Evolutionary conservation across 2,329 filamentous ascomycete genomes (phyloP).

Genomic region (Aspergillus ibericus): DNA sequence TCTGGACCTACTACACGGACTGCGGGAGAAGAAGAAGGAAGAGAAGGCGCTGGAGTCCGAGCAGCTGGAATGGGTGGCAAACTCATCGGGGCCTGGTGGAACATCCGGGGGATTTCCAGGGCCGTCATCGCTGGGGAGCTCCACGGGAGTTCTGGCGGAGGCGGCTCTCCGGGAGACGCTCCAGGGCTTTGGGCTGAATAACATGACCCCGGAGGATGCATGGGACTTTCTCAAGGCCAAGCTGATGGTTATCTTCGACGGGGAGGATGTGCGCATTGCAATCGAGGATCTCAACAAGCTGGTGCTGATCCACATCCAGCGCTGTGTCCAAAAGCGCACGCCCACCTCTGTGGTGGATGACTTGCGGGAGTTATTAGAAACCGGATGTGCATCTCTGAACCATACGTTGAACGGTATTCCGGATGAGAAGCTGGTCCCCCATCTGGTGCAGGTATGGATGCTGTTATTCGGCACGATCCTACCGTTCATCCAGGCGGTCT

Average conservation of each 20-base stretch:
- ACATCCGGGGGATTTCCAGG: conserved; percentile 34
- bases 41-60: conserved; percentile 55
- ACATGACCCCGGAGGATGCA: conserved; percentile 66
- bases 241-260: conserved; percentile 63
- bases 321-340: conserved; percentile 61
- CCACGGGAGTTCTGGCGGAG: conserved; percentile 33
- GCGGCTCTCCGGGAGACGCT: conserved; percentile 43
- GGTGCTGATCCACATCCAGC: conserved; percentile 61
- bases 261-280: conserved; percentile 63
- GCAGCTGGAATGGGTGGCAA: conserved; percentile 35
- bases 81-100: conserved; percentile 23
- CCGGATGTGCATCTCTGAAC: conserved; percentile 83
- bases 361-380: conserved; percentile 60
- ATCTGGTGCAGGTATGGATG: conserved; percentile 91
- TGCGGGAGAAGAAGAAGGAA: conserved; percentile 79
- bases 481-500: conserved; percentile 93
- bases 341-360: conserved; percentile 64
- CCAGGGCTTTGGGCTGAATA: conserved; percentile 62
- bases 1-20: conserved; percentile 72
- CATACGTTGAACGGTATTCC: conserved; percentile 75
- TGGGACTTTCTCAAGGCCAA: conserved; percentile 67
- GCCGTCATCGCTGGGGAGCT: conserved; percentile 38
- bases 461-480: conserved; percentile 87
- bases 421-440: conserved; percentile 85
- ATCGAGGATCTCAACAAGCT: conserved; percentile 67